These are phyloP conservation scores for Candida sp. DNA, from an alignment of 1,139 yeast genomes.

Conservation along the genomic window DNA sequence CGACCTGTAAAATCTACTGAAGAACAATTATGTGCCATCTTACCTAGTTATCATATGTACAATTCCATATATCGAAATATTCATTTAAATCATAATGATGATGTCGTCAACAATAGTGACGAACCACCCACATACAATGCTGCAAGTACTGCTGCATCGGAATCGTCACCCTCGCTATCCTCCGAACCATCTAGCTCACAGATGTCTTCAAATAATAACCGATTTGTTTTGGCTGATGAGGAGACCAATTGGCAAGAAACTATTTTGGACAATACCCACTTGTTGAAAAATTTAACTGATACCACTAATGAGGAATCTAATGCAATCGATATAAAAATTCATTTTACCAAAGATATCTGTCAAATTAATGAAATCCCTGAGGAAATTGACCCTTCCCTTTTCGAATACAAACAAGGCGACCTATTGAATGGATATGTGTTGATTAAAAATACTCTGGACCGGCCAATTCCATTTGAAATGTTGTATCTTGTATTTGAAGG, in stretches of 20 bases:
- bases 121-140: slow-evolving; percentile 1
- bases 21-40: slow-evolving; percentile 16
- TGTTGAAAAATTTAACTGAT: slow-evolving; percentile 29
- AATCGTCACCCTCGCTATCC: neutral
- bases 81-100: slow-evolving; percentile 2
- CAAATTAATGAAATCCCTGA: slow-evolving; percentile 23
- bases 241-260: slow-evolving; percentile 34
- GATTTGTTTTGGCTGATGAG: slow-evolving; percentile 26
- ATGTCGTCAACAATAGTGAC: neutral
- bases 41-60: slow-evolving; percentile 21
- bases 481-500: slow-evolving; percentile 43
- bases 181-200: neutral
- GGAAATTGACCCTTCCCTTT: slow-evolving; percentile 28
- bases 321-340: slow-evolving; percentile 23
- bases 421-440: slow-evolving; percentile 34
- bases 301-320: slow-evolving; percentile 23
- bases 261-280: slow-evolving; percentile 35
- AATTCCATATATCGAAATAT: slow-evolving; percentile 6
- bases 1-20: too few relatives aligned
- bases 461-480: slow-evolving; percentile 36
- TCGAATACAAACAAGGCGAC: slow-evolving; percentile 42
- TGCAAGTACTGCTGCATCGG: neutral
- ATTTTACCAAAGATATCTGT: slow-evolving; percentile 38
- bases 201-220: neutral
- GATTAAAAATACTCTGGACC: slow-evolving; percentile 22